These are phyloP conservation scores for Chlorella vulgaris DNA, from an alignment of 139 green algal genomes.

Conservation along the genomic window DNA sequence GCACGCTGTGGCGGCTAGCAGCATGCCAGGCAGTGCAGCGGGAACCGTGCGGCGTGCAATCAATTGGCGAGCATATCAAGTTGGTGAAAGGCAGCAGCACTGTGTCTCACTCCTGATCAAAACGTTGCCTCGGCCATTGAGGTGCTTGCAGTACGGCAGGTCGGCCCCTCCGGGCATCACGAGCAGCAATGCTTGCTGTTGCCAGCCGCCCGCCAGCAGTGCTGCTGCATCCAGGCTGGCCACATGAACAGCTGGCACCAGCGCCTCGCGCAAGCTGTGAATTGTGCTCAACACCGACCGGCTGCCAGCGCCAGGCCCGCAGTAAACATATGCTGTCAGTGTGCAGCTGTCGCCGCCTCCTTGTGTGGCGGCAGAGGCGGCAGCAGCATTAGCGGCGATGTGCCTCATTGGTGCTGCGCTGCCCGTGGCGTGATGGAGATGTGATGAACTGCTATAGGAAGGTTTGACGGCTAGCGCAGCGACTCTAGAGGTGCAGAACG, in stretches of 20 bases:
- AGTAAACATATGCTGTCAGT: slow-evolving; percentile 62
- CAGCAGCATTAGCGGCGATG: not conserved
- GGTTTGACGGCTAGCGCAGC: too few species aligned
- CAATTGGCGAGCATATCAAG: not conserved
- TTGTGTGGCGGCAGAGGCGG: not conserved
- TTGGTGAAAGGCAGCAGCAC: not conserved
- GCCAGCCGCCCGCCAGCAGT: slow-evolving; percentile 64
- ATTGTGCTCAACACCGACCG: slow-evolving; percentile 47
- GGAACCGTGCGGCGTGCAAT: not conserved
- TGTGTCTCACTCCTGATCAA: slow-evolving; percentile 56
- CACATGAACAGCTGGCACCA: slow-evolving; percentile 45
- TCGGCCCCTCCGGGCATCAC: slow-evolving; percentile 80
- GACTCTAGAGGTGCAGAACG: too few species aligned
- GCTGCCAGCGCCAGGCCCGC: slow-evolving; percentile 59
- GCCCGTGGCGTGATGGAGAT: not conserved
- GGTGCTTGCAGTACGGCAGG: slow-evolving; percentile 73
- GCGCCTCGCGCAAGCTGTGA: slow-evolving; percentile 28
- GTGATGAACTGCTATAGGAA: not conserved
- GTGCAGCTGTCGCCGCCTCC: not conserved
- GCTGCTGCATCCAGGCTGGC: slow-evolving; percentile 40
- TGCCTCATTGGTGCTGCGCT: not conserved
- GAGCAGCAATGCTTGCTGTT: slow-evolving; percentile 43
- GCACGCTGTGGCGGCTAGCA: not conserved
- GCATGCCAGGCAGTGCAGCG: not conserved
- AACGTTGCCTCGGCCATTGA: slow-evolving; percentile 72